A percentile compares a stretch with the other conserved stretches of the same genome.
phyloP scores from a whole-genome alignment of 2,329 filamentous ascomycete species.

The Aspergillus fumigatus region DNA sequence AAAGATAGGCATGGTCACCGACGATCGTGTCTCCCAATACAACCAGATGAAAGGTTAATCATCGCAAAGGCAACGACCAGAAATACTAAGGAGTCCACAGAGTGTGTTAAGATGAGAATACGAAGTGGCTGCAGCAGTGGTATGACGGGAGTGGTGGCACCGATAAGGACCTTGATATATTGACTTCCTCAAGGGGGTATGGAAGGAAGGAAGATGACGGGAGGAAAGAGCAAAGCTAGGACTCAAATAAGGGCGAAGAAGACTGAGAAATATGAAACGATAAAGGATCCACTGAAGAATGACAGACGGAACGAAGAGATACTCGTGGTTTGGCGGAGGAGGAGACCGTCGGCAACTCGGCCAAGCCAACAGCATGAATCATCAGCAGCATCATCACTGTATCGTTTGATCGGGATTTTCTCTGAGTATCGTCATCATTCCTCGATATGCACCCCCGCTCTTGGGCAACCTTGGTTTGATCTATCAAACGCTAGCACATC shows the following conservation, averaged over 20 bases:
- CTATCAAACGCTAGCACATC: background rate
- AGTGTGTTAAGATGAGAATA: background rate
- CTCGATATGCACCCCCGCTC: background rate
- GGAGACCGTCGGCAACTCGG: background rate
- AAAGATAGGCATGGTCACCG: constrained; percentile 33
- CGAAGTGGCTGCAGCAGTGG: constrained; percentile 1
- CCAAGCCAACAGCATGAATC: constrained; percentile 4
- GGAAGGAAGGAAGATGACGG: constrained; percentile 1
- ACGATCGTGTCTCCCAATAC: constrained; percentile 10
- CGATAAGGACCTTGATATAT: constrained; percentile 4
- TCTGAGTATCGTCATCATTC: background rate
- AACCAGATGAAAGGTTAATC: constrained; percentile 13
- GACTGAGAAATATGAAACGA: constrained; percentile 8
- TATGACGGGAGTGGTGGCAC: constrained; percentile 4
- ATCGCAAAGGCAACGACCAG: constrained; percentile 19
- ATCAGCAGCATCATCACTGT: background rate
- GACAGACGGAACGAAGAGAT: constrained; percentile 4
- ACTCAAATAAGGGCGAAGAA: constrained; percentile 1
- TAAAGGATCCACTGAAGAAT: background rate
- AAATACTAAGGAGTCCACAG: background rate
- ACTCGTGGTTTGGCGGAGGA: background rate
- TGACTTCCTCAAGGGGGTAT: background rate
- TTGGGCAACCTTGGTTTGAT: background rate
- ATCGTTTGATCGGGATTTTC: background rate
- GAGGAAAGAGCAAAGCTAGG: constrained; percentile 2